Conservation (phyloP, 2,329 filamentous ascomycete species). For the Pseudocercospora ulei region DNA sequence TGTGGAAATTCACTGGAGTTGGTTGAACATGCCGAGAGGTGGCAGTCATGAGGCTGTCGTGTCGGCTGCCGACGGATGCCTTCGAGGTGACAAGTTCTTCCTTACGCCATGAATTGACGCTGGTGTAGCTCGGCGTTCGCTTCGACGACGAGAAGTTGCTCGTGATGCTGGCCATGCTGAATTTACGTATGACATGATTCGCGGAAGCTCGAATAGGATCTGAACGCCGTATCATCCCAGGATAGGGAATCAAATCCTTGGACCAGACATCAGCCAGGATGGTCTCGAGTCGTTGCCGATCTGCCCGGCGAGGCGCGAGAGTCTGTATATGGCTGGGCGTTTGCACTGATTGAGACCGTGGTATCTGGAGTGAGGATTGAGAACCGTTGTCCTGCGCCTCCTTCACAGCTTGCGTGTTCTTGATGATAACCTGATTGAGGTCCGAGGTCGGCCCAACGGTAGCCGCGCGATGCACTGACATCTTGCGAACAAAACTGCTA, state of each 20-base stretch:
- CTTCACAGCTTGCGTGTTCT: constrained; percentile 65
- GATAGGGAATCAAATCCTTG: constrained; percentile 66
- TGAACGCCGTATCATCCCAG: constrained; percentile 61
- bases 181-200: constrained; percentile 75
- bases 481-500: constrained; percentile 53
- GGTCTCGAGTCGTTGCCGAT: constrained; percentile 67
- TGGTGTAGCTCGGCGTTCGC: constrained; percentile 53
- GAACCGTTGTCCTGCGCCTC: constrained; percentile 42
- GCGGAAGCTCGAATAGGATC: constrained; percentile 70
- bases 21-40: constrained; percentile 13
- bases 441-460: constrained; percentile 60
- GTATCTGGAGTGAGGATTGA: constrained; percentile 49
- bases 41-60: constrained; percentile 14
- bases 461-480: constrained; percentile 70
- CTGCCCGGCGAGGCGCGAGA: constrained; percentile 62
- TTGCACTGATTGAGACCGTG: constrained; percentile 70
- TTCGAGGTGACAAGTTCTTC: constrained; percentile 26
- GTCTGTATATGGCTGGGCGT: constrained; percentile 59
- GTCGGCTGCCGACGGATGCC: constrained; percentile 10
- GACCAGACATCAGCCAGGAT: constrained; percentile 74
- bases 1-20: constrained; percentile 41
- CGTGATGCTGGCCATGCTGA: constrained; percentile 72
- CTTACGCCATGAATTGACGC: constrained; percentile 28
- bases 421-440: constrained; percentile 69
- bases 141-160: constrained; percentile 66